Conservation (phyloP, 2,329 filamentous ascomycete species). For the Paecilomyces fulvus region DNA sequence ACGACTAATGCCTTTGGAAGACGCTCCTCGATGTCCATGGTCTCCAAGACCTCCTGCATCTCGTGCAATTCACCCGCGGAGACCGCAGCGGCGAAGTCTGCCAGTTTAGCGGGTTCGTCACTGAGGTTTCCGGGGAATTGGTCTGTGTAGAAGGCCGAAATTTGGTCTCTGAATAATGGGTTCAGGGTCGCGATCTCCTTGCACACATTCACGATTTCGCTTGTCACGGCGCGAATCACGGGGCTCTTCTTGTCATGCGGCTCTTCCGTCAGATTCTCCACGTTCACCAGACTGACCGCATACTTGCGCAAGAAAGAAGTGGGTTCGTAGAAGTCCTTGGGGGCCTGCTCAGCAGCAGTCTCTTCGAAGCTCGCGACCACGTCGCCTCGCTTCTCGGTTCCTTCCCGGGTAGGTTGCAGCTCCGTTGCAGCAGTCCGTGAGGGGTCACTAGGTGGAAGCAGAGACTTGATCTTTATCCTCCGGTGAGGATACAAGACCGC, state of each 20-base stretch:
- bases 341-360: constrained; percentile 51
- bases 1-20: constrained; percentile 86
- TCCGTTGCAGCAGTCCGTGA: constrained; percentile 23
- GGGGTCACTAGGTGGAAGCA: constrained; percentile 58
- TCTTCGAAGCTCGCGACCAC: constrained; percentile 98
- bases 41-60: constrained; percentile 82
- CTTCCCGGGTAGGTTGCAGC: constrained; percentile 32
- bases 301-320: constrained; percentile 88
- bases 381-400: constrained; percentile 72
- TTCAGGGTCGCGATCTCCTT: constrained; percentile 94
- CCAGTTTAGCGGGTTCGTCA: constrained; percentile 87
- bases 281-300: constrained; percentile 86
- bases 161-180: constrained; percentile 91
- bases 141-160: constrained; percentile 93
- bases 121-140: constrained; percentile 92
- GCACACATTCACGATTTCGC: constrained; percentile 98
- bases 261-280: constrained; percentile 85
- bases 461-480: constrained; percentile 77
- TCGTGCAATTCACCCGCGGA: constrained; percentile 89
- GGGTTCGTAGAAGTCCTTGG: constrained; percentile 63
- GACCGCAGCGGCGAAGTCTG: constrained; percentile 93
- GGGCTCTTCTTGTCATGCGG: constrained; percentile 83
- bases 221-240: constrained; percentile 83
- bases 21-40: constrained; percentile 83
- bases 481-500: constrained; percentile 94